Conservation (phyloP, 768 basidiomycete species). For the Podaxis sp. region DNA sequence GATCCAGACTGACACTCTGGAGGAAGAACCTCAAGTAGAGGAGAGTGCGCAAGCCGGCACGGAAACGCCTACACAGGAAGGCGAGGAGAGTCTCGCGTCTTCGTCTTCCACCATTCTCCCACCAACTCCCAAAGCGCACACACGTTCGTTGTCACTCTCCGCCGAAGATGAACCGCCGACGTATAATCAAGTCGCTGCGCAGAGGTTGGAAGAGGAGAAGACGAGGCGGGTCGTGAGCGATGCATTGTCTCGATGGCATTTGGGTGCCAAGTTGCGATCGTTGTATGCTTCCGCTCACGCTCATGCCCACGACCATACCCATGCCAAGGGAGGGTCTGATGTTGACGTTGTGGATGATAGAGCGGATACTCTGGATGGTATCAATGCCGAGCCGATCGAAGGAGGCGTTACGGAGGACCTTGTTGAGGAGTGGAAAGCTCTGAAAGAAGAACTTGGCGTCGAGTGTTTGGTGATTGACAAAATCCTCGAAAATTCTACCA, state of each 20-base stretch:
- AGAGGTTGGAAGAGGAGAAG: slow-evolving; percentile 46
- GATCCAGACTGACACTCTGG: slow-evolving; percentile 59
- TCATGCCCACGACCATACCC: background rate
- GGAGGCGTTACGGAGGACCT: slow-evolving; percentile 67
- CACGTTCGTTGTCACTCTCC: slow-evolving; percentile 10
- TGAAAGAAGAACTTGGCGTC: slow-evolving; percentile 79
- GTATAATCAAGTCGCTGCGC: slow-evolving; percentile 60
- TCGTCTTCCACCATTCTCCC: slow-evolving; percentile 75
- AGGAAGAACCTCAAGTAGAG: slow-evolving; percentile 26
- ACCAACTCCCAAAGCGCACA: slow-evolving; percentile 60
- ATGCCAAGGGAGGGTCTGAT: background rate
- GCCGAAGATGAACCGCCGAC: slow-evolving; percentile 58
- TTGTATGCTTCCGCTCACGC: background rate
- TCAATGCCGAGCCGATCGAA: slow-evolving; percentile 23
- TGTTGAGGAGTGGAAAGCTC: slow-evolving; percentile 73
- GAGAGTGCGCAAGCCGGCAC: slow-evolving; percentile 34
- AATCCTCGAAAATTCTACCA: slow-evolving; percentile 45
- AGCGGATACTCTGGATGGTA: background rate
- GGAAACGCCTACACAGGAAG: slow-evolving; percentile 43
- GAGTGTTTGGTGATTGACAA: slow-evolving; percentile 78
- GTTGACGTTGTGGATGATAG: background rate
- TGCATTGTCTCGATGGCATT: slow-evolving; percentile 70
- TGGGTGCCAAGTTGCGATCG: slow-evolving; percentile 45
- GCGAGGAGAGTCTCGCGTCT: slow-evolving; percentile 59
- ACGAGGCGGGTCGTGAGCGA: slow-evolving; percentile 56